Evolutionary conservation across 148 eudicot species (phyloP).

Genomic region (Rhododendron henanense): DNA sequence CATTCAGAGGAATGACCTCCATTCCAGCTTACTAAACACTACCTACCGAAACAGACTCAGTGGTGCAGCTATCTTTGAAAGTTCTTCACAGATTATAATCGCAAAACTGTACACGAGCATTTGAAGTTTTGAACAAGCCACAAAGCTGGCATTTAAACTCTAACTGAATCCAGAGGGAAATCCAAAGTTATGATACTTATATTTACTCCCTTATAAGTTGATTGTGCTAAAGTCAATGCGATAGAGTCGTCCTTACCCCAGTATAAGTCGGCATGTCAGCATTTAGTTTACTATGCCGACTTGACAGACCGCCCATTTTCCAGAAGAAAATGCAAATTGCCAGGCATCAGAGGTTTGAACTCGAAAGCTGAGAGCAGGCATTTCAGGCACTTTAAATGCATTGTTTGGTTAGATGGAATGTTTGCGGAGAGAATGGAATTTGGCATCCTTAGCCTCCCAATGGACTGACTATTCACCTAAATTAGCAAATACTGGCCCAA

Average conservation of each 20-base stretch:
- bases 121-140: not conserved
- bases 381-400: not conserved
- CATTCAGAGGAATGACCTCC: not conserved
- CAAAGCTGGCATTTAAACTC: not conserved
- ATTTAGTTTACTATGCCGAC: not conserved
- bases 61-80: not conserved
- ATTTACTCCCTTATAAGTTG: not conserved
- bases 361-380: not conserved
- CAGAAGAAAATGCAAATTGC: not conserved
- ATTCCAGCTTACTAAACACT: not conserved
- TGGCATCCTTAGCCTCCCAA: not conserved
- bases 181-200: not conserved
- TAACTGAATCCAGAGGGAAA: not conserved
- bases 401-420: not conserved
- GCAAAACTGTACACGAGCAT: not conserved
- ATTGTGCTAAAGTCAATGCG: not conserved
- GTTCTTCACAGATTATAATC: not conserved
- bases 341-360: not conserved
- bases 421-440: not conserved
- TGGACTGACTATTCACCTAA: not conserved
- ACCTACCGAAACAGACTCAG: not conserved
- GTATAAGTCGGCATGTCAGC: not conserved
- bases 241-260: not conserved
- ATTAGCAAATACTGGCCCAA: not conserved
- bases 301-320: not conserved